phyloP scores from a whole-genome alignment of 257 asterid genomes.

The Lycium ferocissimum region DNA sequence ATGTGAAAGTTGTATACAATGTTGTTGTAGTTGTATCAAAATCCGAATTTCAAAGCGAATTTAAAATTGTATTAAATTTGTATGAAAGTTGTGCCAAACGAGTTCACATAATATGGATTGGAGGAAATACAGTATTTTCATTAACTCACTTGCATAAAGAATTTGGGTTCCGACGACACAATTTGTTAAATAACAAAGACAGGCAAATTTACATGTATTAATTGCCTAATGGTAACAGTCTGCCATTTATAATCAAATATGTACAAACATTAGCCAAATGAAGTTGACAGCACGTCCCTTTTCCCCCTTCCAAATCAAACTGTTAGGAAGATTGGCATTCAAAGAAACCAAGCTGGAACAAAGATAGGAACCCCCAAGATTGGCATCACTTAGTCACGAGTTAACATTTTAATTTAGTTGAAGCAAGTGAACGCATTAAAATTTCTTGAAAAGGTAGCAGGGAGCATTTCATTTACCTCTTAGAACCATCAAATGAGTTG shows the following conservation, averaged over 20 bases:
- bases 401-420: slow-evolving; percentile 16
- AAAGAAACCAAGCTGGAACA: slow-evolving; percentile 4
- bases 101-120: background rate
- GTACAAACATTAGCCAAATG: background rate
- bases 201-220: slow-evolving; percentile 4
- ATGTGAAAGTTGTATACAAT: too few species aligned
- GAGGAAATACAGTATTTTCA: background rate
- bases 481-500: slow-evolving; percentile 70
- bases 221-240: background rate
- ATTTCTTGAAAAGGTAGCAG: background rate
- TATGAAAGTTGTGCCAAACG: background rate
- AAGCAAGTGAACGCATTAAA: background rate
- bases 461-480: slow-evolving; percentile 34
- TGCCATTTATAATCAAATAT: background rate
- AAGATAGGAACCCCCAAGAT: background rate
- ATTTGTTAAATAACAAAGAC: background rate
- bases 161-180: background rate
- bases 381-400: background rate
- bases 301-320: background rate
- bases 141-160: background rate
- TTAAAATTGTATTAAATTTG: too few species aligned
- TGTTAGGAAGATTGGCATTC: slow-evolving; percentile 28
- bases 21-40: too few species aligned
- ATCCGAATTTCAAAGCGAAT: too few species aligned
- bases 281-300: background rate